Base-by-base conservation (phyloP, 306 rosid genomes). In the Potentilla sterilis region DNA sequence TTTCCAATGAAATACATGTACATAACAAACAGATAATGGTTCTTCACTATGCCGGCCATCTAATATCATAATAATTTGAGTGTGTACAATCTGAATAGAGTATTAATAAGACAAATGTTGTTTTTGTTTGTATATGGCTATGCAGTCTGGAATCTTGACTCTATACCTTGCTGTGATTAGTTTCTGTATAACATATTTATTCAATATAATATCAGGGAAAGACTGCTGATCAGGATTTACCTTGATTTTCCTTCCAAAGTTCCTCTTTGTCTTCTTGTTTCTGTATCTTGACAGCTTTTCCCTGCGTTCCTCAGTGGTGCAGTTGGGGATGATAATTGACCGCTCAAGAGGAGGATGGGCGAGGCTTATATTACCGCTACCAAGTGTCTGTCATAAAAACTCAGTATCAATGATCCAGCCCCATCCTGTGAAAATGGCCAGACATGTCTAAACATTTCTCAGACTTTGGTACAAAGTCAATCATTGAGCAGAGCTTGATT, bases 231-330 rank as follows among this genome's bases (percentile, higher is more conserved):
- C 12, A 43, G 18, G 3, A 59, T 16, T 44, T 88, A 96, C 99
- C 99, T 96, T 96, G 84, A 96, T 92, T 87, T 96, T 96, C 90
- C 99, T 85, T 80, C 97, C 97, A 18, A 96, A 96, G 73, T 96
- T 96, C 84, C 99, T 89, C 85, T 91, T 96, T 7, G 90, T 81
- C 88, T 86, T 92, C 91, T 96, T 96, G 69, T 83, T 92, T 84
- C 99, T 86, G 82, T 96, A 96, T 83, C 99, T 88, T 16, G 97
- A 89, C 77, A 96, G 98, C 86, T 96, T 89, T 80, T 96, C 96
- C 58, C 1, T 78, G 73, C 99, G 99, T 41, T 90, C 98, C 82
- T 96, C 96, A 0, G 86, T 84, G 78, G 79, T 91, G 85, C 89
- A 88, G 86, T 91, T 89, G 87, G 81, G 83, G 81, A 80, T 74